These are phyloP conservation scores for Alternaria sp. DNA, from an alignment of 2,329 filamentous ascomycete species.

Conservation along the genomic window DNA sequence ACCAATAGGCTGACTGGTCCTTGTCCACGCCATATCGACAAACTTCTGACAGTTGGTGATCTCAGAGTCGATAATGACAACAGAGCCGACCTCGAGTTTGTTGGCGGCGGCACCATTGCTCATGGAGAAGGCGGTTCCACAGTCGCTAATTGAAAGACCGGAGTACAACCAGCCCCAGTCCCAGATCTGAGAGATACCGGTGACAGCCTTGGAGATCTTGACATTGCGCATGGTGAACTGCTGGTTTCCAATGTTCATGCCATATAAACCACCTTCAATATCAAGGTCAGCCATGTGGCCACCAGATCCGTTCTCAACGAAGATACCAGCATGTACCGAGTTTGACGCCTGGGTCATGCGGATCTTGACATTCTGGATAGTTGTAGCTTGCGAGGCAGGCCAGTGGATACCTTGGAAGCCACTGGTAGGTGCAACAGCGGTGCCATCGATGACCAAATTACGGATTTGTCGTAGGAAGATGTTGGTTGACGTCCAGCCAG, in stretches of 20 bases:
- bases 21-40: conserved; percentile 57
- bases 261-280: conserved; percentile 56
- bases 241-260: conserved; percentile 58
- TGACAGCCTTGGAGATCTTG: conserved; percentile 61
- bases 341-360: conserved; percentile 52
- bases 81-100: conserved; percentile 60
- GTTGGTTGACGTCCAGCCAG: conserved; percentile 63
- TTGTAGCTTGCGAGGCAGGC: conserved; percentile 59
- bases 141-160: conserved; percentile 62
- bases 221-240: conserved; percentile 68
- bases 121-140: conserved; percentile 64
- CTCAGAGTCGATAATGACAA: conserved; percentile 66
- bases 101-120: conserved; percentile 37
- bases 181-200: conserved; percentile 67
- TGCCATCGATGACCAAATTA: conserved; percentile 70
- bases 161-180: conserved; percentile 69
- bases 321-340: conserved; percentile 60
- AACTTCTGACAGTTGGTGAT: conserved; percentile 62
- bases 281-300: conserved; percentile 59
- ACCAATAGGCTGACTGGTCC: conserved; percentile 52
- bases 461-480: conserved; percentile 72
- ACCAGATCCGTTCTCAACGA: conserved; percentile 58
- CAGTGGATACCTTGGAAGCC: conserved; percentile 60
- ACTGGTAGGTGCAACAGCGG: conserved; percentile 56
- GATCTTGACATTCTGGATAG: conserved; percentile 58